phyloP scores from a whole-genome alignment of 1,139 yeast genomes.

The Kazachstania sp. region DNA sequence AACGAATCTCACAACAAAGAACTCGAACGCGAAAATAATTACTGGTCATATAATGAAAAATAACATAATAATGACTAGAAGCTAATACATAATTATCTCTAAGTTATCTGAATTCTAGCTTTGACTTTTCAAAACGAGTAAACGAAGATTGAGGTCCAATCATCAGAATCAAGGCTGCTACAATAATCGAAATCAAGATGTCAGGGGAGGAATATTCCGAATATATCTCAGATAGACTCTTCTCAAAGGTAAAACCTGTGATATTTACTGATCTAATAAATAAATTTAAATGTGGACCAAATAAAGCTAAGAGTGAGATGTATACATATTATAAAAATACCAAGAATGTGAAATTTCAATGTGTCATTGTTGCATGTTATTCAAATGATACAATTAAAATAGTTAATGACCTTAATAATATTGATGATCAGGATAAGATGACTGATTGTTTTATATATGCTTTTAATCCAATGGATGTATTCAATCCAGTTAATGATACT shows the following conservation, averaged over 20 bases:
- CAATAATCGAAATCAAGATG: not conserved
- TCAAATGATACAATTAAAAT: conserved; percentile 16
- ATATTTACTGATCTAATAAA: conserved; percentile 25
- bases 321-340: conserved; percentile 22
- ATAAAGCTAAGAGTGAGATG: conserved; percentile 24
- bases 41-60: too few relatives aligned
- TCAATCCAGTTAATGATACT: conserved; percentile 20
- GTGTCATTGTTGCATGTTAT: conserved; percentile 22
- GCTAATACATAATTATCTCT: too few relatives aligned
- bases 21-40: too few relatives aligned
- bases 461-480: conserved; percentile 26
- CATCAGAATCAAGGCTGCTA: too few relatives aligned
- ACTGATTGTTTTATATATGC: conserved; percentile 30
- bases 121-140: too few relatives aligned
- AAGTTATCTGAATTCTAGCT: too few relatives aligned
- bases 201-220: conserved; percentile 3
- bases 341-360: conserved; percentile 21
- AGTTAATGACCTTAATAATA: conserved; percentile 16
- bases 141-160: too few relatives aligned
- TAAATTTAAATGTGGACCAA: conserved; percentile 20
- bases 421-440: conserved; percentile 12
- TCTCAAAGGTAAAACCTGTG: conserved; percentile 22
- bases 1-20: too few relatives aligned
- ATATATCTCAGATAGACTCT: conserved; percentile 18
- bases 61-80: too few relatives aligned